Conservation (phyloP, 345 rosid species). For the Syzygium aromaticum region DNA sequence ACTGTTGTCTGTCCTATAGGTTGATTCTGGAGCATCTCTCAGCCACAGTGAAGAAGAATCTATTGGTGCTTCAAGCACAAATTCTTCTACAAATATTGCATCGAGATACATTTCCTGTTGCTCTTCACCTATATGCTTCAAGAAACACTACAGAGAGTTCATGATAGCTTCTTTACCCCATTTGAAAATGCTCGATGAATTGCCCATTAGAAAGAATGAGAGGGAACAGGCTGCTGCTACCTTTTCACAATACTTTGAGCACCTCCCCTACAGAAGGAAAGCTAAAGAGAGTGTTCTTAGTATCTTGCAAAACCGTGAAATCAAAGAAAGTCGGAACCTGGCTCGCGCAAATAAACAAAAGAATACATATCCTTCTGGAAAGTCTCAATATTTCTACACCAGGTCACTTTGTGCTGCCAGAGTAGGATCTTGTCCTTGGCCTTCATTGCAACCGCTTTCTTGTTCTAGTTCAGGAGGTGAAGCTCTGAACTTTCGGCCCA, state of each 20-base stretch:
- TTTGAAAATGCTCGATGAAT: slow-evolving; percentile 64
- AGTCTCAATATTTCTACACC: slow-evolving; percentile 45
- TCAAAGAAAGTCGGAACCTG: slow-evolving; percentile 30
- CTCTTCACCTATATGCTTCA: slow-evolving; percentile 84
- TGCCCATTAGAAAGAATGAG: slow-evolving; percentile 59
- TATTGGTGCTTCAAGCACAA: slow-evolving; percentile 12
- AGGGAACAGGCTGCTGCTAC: slow-evolving; percentile 51
- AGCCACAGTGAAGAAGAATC: slow-evolving; percentile 35
- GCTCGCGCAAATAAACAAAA: slow-evolving; percentile 12
- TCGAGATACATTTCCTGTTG: slow-evolving; percentile 45
- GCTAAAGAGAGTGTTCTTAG: slow-evolving; percentile 60
- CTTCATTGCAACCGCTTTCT: slow-evolving; percentile 61
- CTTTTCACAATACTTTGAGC: slow-evolving; percentile 59
- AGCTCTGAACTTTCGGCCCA: slow-evolving; percentile 52
- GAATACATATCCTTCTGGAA: slow-evolving; percentile 22
- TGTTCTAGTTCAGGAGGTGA: slow-evolving; percentile 32
- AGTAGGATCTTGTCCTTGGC: slow-evolving; percentile 80
- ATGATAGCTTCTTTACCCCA: slow-evolving; percentile 75
- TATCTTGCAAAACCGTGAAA: slow-evolving; percentile 70
- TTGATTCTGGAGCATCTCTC: slow-evolving; percentile 14
- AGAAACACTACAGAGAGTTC: slow-evolving; percentile 81
- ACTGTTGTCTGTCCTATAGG: slow-evolving; percentile 26
- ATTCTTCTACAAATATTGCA: slow-evolving; percentile 27
- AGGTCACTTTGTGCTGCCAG: slow-evolving; percentile 88
- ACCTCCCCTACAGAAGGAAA: slow-evolving; percentile 63